phyloP scores from a whole-genome alignment of 2,329 filamentous ascomycete species.

The Paraconiothyrium brasiliense region DNA sequence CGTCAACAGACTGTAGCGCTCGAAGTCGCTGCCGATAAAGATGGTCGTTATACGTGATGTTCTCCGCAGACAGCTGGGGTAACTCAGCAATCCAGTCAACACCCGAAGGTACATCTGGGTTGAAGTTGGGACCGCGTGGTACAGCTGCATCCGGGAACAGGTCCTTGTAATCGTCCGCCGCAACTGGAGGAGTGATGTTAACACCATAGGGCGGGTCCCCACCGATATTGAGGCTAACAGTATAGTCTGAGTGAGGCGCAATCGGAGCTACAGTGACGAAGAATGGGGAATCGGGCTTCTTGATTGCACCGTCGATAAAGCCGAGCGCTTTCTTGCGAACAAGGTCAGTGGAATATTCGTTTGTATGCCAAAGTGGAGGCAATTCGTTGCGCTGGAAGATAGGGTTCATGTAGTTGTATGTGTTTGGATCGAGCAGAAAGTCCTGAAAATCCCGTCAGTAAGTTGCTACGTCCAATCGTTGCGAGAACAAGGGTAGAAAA shows the following conservation, averaged over 20 bases:
- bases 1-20: constrained; percentile 64
- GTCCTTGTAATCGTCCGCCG: constrained; percentile 68
- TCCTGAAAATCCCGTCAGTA: constrained; percentile 37
- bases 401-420: constrained; percentile 73
- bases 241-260: constrained; percentile 64
- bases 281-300: constrained; percentile 64
- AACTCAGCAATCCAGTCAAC: constrained; percentile 59
- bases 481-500: neutral
- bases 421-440: constrained; percentile 71
- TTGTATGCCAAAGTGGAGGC: constrained; percentile 63
- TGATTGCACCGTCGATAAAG: constrained; percentile 69
- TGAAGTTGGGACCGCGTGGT: constrained; percentile 72
- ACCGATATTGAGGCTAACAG: constrained; percentile 17
- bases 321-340: constrained; percentile 67
- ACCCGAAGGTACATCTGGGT: constrained; percentile 63
- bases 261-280: constrained; percentile 73
- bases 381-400: constrained; percentile 70
- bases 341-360: constrained; percentile 67
- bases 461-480: neutral
- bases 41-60: constrained; percentile 62
- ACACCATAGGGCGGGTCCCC: constrained; percentile 14
- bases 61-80: constrained; percentile 53
- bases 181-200: constrained; percentile 63
- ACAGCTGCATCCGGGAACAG: constrained; percentile 69
- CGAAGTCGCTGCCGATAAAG: constrained; percentile 62